Percentiles rank a stretch among this genome's conserved stretches.
Conservation (phyloP, 331 rosid species). For the Quercus tomentella region DNA sequence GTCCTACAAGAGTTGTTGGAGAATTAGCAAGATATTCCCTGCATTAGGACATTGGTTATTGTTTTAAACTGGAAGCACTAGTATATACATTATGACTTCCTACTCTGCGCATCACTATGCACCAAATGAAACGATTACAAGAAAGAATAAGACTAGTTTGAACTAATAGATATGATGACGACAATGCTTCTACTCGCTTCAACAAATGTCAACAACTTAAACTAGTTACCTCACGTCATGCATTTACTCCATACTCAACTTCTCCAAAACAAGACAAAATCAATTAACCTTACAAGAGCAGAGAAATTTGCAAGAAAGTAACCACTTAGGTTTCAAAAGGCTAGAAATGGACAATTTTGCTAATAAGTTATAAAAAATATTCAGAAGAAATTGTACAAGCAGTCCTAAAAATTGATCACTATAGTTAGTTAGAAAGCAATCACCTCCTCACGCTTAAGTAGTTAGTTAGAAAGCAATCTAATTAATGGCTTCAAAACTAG, state of each 20-base stretch:
- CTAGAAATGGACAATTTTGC: neutral
- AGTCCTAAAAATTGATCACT: neutral
- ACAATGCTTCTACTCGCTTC: neutral
- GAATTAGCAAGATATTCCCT: slow-evolving; percentile 20
- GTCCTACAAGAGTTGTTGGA: slow-evolving; percentile 48
- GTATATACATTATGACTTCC: neutral
- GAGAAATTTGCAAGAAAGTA: neutral
- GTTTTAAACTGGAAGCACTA: neutral
- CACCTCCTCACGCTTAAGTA: neutral
- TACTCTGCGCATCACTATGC: neutral
- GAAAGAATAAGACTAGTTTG: neutral
- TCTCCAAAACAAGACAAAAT: neutral
- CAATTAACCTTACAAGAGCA: neutral
- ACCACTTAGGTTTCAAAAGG: neutral
- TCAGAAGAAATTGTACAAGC: neutral
- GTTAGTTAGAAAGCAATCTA: neutral
- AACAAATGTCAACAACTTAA: neutral
- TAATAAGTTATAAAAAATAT: neutral
- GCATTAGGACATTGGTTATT: slow-evolving; percentile 17
- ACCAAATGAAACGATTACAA: neutral
- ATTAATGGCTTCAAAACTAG: neutral
- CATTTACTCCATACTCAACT: neutral
- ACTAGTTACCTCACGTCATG: neutral
- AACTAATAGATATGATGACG: neutral
- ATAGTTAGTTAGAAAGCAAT: neutral